Evolutionary conservation across 2,329 filamentous ascomycete species (phyloP).

Genomic region (Magnaporthiopsis rhizophila): DNA sequence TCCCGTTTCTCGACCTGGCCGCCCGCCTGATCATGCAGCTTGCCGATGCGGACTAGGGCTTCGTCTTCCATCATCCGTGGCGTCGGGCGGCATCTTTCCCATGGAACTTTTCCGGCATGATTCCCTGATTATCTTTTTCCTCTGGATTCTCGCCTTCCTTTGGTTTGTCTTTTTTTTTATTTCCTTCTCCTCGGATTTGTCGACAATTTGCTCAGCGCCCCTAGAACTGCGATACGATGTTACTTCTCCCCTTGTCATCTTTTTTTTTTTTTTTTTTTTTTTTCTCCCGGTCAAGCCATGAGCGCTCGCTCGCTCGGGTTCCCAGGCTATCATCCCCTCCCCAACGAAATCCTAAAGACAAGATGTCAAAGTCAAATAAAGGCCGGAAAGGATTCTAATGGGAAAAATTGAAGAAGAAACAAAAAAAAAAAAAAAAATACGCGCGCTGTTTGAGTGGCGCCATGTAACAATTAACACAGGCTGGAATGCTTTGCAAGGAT

Average conservation of each 20-base stretch:
- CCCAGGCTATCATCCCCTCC: not conserved
- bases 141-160: not conserved
- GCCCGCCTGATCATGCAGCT: constrained; percentile 88
- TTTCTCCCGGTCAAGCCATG: not conserved
- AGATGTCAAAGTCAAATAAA: no score
- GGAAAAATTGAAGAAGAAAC: no score
- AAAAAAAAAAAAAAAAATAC: not conserved
- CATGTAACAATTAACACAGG: not conserved
- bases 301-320: not conserved
- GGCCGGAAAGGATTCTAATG: no score
- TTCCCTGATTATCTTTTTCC: not conserved
- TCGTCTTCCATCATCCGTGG: not conserved
- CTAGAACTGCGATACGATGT: not conserved
- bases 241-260: not conserved
- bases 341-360: no score
- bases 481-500: not conserved
- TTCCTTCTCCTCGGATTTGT: not conserved
- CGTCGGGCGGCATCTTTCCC: not conserved
- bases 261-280: not conserved
- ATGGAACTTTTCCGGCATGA: not conserved
- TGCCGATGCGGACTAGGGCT: constrained; percentile 61
- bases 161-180: not conserved
- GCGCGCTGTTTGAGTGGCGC: not conserved
- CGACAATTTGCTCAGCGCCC: not conserved
- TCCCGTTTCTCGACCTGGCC: constrained; percentile 91